Evolutionary conservation across 495 filamentous ascomycete species (phyloP), one percentile per base, ranked within the genome.

Genomic region (Trichoderma orchidacearum): DNA sequence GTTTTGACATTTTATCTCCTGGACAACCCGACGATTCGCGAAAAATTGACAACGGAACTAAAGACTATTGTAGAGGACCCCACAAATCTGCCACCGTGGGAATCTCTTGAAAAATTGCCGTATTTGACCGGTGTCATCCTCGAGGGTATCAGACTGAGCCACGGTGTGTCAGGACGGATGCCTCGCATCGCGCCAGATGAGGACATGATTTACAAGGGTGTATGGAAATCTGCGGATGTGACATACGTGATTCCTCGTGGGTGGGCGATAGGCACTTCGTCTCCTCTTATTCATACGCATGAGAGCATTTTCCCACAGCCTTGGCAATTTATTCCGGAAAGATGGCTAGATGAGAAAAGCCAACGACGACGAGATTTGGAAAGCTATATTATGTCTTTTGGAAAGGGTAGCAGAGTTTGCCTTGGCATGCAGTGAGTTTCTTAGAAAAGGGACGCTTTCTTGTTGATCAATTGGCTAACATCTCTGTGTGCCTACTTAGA

Each of bases 361-460:
- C 60, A 72, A 13, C 64, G 1, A 62, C 4, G 50, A 6, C 25
- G n/a, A n/a, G 58, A 62, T 12, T 63, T 79, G 30, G 70, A 75
- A 17, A 71, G 68, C 48, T 75, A 78, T 50, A 51, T 80, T 53
- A 64, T 77, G 3, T 57, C 73, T 0, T 81, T 82, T 55, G 70
- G 65, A 18, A 75, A 72, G 60, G 77, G 80, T 2, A 68, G 64
- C 1, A 59, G 80, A 36, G 61, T 63, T 21, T 82, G 79, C 54
- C 59, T 83, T 28, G 80, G 76, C 1, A 78, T 77, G 34, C 74
- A 76, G 70, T 69, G 52, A 59, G 63, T 60, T 32, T 4, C 38
- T 18, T 55, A 38, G 5, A 6, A 7, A 12, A 8, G 23, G 7
- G 9, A 6, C 7, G 13, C 7, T 51, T 11, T 11, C 12, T 31